Base-by-base conservation (phyloP, 345 rosid genomes). In the Syzygium jambos region DNA sequence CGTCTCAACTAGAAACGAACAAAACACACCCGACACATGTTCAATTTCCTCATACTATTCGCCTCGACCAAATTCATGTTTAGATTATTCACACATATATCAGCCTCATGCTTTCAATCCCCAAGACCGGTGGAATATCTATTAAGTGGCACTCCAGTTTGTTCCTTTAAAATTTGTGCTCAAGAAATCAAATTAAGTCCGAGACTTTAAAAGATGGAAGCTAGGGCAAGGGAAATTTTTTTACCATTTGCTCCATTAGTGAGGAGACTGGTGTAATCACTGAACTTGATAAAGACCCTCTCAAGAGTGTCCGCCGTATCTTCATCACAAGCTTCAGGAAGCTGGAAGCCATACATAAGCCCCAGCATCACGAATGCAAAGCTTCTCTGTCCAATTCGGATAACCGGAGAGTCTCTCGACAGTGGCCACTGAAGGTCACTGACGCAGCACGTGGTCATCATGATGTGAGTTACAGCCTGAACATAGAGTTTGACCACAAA, bases 311-410 rank as follows among this genome's bases (percentile, higher is more conserved):
- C 84, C 51, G 61, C 53, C 30, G 59, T 78, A 27, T 85, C 88
- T 11, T 89, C 89, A n/a, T 13, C 15, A 17, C 87, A 51, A 9
- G 17, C 41, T 14, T 51, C 19, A 41, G 87, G 53, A 25, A 89
- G 77, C 51, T 89, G 86, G 11, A 89, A 19, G n/a, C 89, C 89
- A 25, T 56, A 89, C 13, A 89, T 23, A 30, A 89, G 68, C 46
- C 89, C 86, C 4, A 85, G 86, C 87, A 87, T 78, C 56, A 38
- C 87, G 30, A 85, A 85, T 11, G 89, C 86, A 43, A 89, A 87
- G 86, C 86, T 78, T 73, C 84, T 87, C 57, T 38, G 11, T 27
- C 87, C 86, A 38, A 87, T n/a, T n/a, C 89, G 14, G 29, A 87
- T 51, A 4, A 85, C 59, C 4, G 87, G 89, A 43, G 87, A 59